Conservation (phyloP, 495 filamentous ascomycete genomes). For the Tuber umbilicatum region DNA sequence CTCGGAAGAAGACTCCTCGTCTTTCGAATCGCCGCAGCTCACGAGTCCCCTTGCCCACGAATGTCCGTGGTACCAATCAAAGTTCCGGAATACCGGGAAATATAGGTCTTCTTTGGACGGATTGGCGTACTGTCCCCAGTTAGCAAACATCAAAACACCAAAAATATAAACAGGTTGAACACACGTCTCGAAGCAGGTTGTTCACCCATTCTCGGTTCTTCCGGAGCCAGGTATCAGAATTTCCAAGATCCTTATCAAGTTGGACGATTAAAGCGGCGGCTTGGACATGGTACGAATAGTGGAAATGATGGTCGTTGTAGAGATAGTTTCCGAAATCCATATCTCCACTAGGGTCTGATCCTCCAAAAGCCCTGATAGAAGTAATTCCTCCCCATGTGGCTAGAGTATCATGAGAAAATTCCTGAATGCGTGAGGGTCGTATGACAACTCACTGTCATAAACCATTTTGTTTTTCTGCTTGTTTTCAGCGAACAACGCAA, state of each 20-base stretch:
- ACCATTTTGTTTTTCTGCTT: constrained; percentile 67
- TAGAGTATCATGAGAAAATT: constrained; percentile 67
- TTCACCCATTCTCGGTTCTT: constrained; percentile 45
- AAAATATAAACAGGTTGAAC: not conserved
- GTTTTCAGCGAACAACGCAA: constrained; percentile 66
- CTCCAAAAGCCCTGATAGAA: constrained; percentile 66
- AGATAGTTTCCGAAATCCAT: constrained; percentile 38
- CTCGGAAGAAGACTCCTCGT: constrained; percentile 83
- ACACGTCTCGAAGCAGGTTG: constrained; percentile 62
- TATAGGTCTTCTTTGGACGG: constrained; percentile 60
- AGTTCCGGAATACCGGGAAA: constrained; percentile 76
- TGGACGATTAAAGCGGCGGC: constrained; percentile 76
- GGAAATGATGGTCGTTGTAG: constrained; percentile 97
- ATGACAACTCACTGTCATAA: constrained; percentile 64
- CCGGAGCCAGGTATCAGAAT: constrained; percentile 57
- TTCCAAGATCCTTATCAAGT: constrained; percentile 51
- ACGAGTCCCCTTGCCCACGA: constrained; percentile 92
- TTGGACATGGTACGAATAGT: constrained; percentile 70
- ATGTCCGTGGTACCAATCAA: constrained; percentile 94
- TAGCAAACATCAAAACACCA: not conserved
- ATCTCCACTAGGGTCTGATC: constrained; percentile 52
- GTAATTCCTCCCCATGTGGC: constrained; percentile 75
- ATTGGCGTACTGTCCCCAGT: constrained; percentile 50
- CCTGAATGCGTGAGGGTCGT: constrained; percentile 74
- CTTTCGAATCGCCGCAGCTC: constrained; percentile 76